Base-by-base conservation (phyloP, 495 filamentous ascomycete genomes). In the Alectoria sarmentosa region DNA sequence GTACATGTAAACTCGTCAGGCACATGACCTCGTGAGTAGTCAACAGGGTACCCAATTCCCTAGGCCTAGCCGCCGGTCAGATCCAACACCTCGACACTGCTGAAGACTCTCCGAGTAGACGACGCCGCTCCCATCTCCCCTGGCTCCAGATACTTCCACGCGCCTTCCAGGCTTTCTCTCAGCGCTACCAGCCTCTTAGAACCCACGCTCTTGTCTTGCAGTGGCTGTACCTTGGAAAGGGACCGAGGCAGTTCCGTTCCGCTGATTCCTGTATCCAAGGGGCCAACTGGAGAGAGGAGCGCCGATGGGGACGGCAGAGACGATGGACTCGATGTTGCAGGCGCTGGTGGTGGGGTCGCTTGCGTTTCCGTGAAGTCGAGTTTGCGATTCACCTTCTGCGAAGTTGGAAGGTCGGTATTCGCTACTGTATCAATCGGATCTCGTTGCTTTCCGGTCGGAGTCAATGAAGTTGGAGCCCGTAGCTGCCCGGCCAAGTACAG, bases 151-250 rank as follows among this genome's bases (percentile, higher is more conserved):
- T 61, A 37, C 30, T 68, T 69, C 70, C 70, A 72, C 11, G 70
- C 66, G 38, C 70, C 70, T 36, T 72, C 68, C 44, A 70, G 38
- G 19, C 68, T 70, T 39, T 70, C 66, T 14, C 70, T 42, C 0
- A 72, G 44, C 19, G 62, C 61, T 0, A 72, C 54, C 14, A 68
- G 9, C 15, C 30, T 57, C 37, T 48, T 66, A 1, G 30, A n/a
- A 36, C 41, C 58, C 59, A 60, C 48, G 4, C 30, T 21, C 11
- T 17, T 15, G n/a, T n/a, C 30, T 15, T n/a, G 39, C 46, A 36
- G 21, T 54, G 3, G 41, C 19, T 14, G 54, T 21, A 9, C 37
- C 32, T 48, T 21, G 14, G 28, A 42, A 21, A 41, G 23, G 9
- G 39, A 15, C 15, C 0, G 15, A 11, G 28, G 15, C 8, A 5